Conservation (phyloP, 139 green algal species). For the Bryopsis sp. region DNA sequence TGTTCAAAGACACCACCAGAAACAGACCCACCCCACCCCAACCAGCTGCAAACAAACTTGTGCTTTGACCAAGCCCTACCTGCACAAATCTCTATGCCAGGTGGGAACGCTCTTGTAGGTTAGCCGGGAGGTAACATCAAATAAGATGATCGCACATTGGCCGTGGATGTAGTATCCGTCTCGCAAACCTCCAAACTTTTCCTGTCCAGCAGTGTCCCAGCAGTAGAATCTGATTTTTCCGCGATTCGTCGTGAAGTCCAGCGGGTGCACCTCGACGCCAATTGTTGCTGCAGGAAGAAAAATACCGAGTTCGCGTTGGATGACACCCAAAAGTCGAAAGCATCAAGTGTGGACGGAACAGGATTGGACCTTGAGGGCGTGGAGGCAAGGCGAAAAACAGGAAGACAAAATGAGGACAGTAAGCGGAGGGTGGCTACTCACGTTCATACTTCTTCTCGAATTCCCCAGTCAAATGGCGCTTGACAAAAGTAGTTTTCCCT, state of each 20-base stretch:
- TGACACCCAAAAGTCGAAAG: conserved; percentile 2
- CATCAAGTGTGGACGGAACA: conserved; percentile 3
- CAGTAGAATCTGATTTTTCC: conserved; percentile 97
- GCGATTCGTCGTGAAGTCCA: conserved; percentile 98
- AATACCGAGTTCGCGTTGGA: too few relatives aligned
- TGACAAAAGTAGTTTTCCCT: conserved; percentile 96
- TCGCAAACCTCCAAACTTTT: conserved; percentile 96
- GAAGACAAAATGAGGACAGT: neutral
- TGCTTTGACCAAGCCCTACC: conserved; percentile 29
- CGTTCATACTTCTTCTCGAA: conserved; percentile 99
- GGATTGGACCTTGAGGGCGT: conserved; percentile 2
- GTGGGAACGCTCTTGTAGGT: conserved; percentile 99
- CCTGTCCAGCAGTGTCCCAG: conserved; percentile 98
- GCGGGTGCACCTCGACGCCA: conserved; percentile 95
- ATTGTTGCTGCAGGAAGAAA: conserved; percentile 75
- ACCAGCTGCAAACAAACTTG: too few relatives aligned
- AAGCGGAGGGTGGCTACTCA: too few relatives aligned
- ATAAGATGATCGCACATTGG: conserved; percentile 99
- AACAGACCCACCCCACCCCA: too few relatives aligned
- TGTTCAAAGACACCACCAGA: too few relatives aligned
- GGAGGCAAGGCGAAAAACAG: conserved; percentile 1
- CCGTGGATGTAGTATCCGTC: conserved; percentile 99
- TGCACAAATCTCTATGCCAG: conserved; percentile 96
- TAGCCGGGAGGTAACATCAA: conserved; percentile 97
- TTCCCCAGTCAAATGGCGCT: conserved; percentile 96